Percentiles rank a stretch among this genome's conserved stretches.
Evolutionary conservation across 495 filamentous ascomycete genomes (phyloP).

Genomic region (Aspergillus leporis): DNA sequence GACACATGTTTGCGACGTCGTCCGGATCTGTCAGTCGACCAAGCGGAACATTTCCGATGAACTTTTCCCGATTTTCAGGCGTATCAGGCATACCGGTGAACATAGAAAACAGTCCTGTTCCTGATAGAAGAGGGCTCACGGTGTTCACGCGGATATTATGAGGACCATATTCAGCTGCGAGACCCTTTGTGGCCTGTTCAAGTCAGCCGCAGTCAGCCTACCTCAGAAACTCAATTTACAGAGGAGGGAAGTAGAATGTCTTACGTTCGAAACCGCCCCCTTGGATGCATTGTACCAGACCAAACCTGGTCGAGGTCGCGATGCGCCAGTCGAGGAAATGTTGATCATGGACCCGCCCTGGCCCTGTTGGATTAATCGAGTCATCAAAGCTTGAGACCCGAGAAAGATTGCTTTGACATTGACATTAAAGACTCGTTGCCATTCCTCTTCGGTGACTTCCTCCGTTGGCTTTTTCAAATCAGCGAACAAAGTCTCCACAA

Average conservation of each 20-base stretch:
- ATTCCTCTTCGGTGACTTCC: constrained; percentile 67
- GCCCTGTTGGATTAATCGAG: constrained; percentile 55
- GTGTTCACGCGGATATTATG: constrained; percentile 67
- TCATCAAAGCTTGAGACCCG: constrained; percentile 52
- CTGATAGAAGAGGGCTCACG: constrained; percentile 61
- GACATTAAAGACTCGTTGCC: constrained; percentile 64
- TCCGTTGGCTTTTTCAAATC: constrained; percentile 44
- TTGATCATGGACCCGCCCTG: constrained; percentile 65
- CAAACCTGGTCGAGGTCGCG: constrained; percentile 62
- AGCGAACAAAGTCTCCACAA: constrained; percentile 1
- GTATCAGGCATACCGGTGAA: constrained; percentile 70
- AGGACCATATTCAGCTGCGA: constrained; percentile 67
- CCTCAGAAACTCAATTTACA: neutral
- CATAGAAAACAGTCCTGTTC: constrained; percentile 62
- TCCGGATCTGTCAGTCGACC: constrained; percentile 61
- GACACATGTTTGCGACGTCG: constrained; percentile 67
- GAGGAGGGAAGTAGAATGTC: constrained; percentile 10
- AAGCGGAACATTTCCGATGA: constrained; percentile 65
- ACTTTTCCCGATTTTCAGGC: constrained; percentile 66
- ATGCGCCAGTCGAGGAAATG: constrained; percentile 64
- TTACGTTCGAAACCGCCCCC: constrained; percentile 63
- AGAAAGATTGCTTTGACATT: constrained; percentile 65
- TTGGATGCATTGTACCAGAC: constrained; percentile 74
- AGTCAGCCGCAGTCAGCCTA: neutral
- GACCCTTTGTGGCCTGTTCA: constrained; percentile 57